Evolutionary conservation across 495 filamentous ascomycete species (phyloP), one percentile per base, ranked within the genome.

Genomic region (Stereocaulon alpinum): DNA sequence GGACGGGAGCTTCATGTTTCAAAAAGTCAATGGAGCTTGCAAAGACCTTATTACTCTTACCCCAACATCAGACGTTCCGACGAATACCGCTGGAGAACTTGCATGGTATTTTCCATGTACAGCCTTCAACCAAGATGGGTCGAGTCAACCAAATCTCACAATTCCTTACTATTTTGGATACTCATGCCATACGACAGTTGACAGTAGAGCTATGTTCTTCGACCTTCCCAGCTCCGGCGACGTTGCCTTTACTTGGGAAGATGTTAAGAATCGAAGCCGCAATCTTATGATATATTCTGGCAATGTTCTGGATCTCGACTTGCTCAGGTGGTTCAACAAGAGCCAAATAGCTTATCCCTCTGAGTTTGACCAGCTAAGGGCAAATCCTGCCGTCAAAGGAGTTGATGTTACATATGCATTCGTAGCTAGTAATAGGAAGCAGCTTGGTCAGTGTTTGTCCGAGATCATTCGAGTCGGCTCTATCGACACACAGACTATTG

Each of bases 11-110:
- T 99, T 99, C 71, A 74, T 97, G 66, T 99, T 99, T 73, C 94
- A 99, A 70, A 93, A 96, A 65, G 94, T 99, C 69, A 99, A 99
- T 65, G 94, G 93, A n/a, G 88, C 87, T 56, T 99, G 94, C 80
- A 99, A 97, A 72, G 89, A 80, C 2, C 70, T 97, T 7, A 95
- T 99, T 66, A 95, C 80, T 2, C 72, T 77, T 0, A 80, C 83
- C 3, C 72, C 77, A 2, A 78, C 73, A 20, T 92, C 92, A 3
- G 85, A 86, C 64, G 83, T 99, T 11, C 91, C 91, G 2, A 87
- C 85, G 0, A 83, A 96, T 65, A 71, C 67, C 3, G 74, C 79
- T 54, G 82, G 84, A 2, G 81, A 95, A 59, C 73, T 99, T 55
- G 94, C 86, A 0, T 99, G 93, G 91, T 99, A 99, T 69, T 96